These are phyloP conservation scores for Neostapfia colusana DNA, from an alignment of 176 grass and related monocot genomes.

Conservation along the genomic window DNA sequence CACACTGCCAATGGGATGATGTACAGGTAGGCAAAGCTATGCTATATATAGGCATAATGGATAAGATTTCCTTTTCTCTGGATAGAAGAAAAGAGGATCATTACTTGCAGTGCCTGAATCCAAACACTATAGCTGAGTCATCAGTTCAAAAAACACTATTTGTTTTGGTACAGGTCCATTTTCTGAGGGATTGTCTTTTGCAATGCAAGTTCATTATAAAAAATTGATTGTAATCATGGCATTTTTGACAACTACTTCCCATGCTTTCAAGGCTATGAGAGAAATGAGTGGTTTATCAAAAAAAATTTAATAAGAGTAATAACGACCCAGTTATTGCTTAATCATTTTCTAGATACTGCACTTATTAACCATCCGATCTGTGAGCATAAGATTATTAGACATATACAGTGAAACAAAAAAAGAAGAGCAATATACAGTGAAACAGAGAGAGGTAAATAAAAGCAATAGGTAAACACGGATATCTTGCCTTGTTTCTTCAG, in stretches of 20 bases:
- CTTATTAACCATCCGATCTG: neutral
- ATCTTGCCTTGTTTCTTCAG: constrained; percentile 90
- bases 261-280: neutral
- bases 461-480: neutral
- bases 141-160: constrained; percentile 21
- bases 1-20: neutral
- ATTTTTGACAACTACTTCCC: neutral
- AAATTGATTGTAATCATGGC: neutral
- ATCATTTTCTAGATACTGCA: neutral
- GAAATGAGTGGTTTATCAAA: neutral
- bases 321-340: neutral
- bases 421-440: neutral
- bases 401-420: constrained; percentile 1
- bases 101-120: neutral
- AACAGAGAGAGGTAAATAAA: neutral
- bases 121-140: neutral
- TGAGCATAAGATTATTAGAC: neutral
- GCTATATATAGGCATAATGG: neutral
- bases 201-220: neutral
- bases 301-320: neutral
- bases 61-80: neutral
- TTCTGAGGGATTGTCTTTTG: constrained; percentile 6
- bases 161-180: neutral
- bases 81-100: neutral
- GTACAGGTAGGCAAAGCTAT: constrained; percentile 9